Base-by-base conservation (phyloP, 163 green algal genomes). In the Prototheca wickerhamii region DNA sequence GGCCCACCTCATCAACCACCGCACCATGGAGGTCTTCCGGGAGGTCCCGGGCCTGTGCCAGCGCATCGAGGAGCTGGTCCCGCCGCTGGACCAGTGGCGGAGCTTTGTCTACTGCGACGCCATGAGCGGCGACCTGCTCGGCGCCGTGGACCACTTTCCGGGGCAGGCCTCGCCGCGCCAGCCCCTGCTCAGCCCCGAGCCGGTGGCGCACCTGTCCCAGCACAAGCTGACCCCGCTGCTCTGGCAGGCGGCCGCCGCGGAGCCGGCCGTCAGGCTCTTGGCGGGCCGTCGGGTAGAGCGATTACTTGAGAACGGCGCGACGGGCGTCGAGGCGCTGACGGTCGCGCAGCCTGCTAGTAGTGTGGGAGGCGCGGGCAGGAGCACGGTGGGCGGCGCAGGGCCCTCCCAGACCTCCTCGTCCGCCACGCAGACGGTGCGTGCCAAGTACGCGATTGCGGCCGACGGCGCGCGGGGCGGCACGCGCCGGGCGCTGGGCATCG, bases 1-100 rank as follows among this genome's bases (percentile, higher is more conserved):
- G 64, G 89, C 89, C 7, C 89, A 96, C 61, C 90, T 88, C 68
- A 93, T 96, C 64, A 95, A 95, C 68, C 86, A 89, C 71, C 70
- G 89, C 3, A 90, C 84, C 32, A 94, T 96, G 89, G 88, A 96
- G 77, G 73, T 92, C 26, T 61, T 83, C 52, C 40, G 81, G 28
- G 53, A 52, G 3, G 29, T 79, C 35, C 61, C 64, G 42, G 44
- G 40, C 4, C 57, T 92, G 26, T 65, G 80, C n/a, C 43, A 3
- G 1, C 44, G 72, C 8, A 30, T 94, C 21, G 23, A 51, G 30
- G 44, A 35, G 68, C 60, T 20, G 31, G 81, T 65, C 61, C 89
- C 89, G 3, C 80, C 83, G 3, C 70, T 95, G 62, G 63, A 84
- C 4, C n/a, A 93, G 31, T 96, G 89, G 89, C 79, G 89, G 7